Percentiles rank a stretch among this genome's conserved stretches.
These are phyloP conservation scores for Spirogloea muscicola DNA, from an alignment of 139 green algal genomes.

Conservation along the genomic window DNA sequence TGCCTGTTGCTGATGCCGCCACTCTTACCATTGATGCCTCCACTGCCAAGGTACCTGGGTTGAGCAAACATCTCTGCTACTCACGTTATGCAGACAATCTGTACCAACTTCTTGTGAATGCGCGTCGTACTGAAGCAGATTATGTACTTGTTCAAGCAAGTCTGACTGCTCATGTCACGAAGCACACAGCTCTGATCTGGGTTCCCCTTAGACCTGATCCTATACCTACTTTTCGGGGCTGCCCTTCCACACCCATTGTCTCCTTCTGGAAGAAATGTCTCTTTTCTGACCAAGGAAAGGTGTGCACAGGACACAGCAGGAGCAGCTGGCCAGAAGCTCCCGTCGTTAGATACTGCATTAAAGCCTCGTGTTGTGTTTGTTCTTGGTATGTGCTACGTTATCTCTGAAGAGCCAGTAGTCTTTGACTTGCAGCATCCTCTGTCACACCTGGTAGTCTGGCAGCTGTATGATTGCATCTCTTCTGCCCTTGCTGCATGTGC, in stretches of 20 bases:
- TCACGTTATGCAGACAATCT: not conserved
- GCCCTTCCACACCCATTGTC: not conserved
- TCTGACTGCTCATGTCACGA: too few relatives aligned
- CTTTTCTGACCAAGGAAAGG: not conserved
- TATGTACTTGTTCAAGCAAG: too few relatives aligned
- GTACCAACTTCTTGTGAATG: slow-evolving; percentile 1
- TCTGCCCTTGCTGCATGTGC: not conserved
- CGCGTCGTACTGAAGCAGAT: not conserved
- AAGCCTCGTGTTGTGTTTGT: slow-evolving; percentile 28
- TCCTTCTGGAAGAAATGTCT: not conserved
- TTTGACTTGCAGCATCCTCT: not conserved
- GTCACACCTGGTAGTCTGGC: too few relatives aligned
- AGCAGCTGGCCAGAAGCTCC: not conserved
- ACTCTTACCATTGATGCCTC: too few relatives aligned
- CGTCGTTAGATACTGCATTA: not conserved
- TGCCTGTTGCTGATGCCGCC: too few relatives aligned
- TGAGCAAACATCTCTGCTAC: too few relatives aligned
- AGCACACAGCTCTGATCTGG: not conserved
- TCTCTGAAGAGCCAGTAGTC: too few relatives aligned
- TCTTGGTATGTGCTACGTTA: too few relatives aligned
- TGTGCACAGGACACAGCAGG: not conserved
- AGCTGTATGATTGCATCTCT: not conserved
- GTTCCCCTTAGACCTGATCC: slow-evolving; percentile 22
- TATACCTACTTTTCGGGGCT: slow-evolving; percentile 4
- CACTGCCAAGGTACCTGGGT: not conserved